Evolutionary conservation across 139 green algal species (phyloP).

Genomic region (Closterium sp.): DNA sequence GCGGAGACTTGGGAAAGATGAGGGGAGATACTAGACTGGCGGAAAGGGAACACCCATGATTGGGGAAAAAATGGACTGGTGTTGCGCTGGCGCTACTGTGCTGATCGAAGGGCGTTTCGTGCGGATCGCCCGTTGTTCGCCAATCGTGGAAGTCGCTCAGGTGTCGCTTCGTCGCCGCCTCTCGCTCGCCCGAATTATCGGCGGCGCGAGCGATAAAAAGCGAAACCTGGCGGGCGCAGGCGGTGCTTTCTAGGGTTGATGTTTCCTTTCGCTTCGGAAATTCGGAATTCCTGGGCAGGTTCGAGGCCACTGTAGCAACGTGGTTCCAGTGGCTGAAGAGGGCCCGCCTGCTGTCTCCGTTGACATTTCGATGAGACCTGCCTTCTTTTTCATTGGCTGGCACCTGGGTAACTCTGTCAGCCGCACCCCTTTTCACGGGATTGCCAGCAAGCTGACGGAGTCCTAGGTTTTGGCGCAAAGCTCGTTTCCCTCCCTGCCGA

Average conservation of each 20-base stretch:
- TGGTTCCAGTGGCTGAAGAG: neutral
- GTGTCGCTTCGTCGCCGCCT: neutral
- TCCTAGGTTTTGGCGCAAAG: neutral
- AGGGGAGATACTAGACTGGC: neutral
- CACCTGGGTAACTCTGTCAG: neutral
- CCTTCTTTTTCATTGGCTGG: neutral
- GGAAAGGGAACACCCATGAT: neutral
- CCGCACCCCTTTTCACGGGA: neutral
- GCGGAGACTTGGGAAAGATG: neutral
- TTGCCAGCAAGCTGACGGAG: neutral
- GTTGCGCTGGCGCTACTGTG: neutral
- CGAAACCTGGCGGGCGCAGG: neutral
- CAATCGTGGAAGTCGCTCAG: neutral
- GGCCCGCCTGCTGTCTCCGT: neutral
- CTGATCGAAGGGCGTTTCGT: neutral
- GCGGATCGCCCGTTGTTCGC: neutral
- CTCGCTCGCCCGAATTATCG: neutral
- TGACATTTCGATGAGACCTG: neutral
- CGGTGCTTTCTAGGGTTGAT: neutral
- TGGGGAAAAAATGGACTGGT: neutral
- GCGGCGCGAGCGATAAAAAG: neutral
- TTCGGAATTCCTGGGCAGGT: neutral
- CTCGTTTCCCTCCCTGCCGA: neutral
- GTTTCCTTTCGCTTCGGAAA: neutral
- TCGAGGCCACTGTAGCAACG: neutral